Conservation (phyloP, 2,329 filamentous ascomycete species). For the Penicillium brasilianum region DNA sequence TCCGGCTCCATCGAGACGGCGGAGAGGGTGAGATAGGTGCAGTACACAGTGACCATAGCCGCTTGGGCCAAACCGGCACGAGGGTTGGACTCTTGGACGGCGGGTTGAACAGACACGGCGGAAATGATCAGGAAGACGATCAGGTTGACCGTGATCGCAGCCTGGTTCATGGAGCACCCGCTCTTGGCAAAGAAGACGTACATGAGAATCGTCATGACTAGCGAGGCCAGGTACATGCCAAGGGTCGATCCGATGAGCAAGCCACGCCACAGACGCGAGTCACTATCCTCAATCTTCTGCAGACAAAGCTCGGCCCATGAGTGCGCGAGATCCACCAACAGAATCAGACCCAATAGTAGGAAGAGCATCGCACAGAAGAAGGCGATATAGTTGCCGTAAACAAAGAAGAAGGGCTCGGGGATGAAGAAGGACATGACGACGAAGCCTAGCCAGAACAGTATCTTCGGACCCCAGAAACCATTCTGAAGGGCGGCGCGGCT, state of each 20-base stretch:
- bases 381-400: slow-evolving; percentile 94
- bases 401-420: slow-evolving; percentile 89
- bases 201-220: slow-evolving; percentile 95
- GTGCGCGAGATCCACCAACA: slow-evolving; percentile 93
- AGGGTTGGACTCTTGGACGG: slow-evolving; percentile 87
- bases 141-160: slow-evolving; percentile 91
- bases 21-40: slow-evolving; percentile 97
- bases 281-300: slow-evolving; percentile 86
- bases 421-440: slow-evolving; percentile 95
- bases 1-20: slow-evolving; percentile 99
- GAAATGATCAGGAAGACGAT: slow-evolving; percentile 81
- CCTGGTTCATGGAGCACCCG: slow-evolving; percentile 93
- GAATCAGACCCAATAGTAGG: slow-evolving; percentile 85
- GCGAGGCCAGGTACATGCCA: slow-evolving; percentile 87
- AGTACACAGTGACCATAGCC: slow-evolving; percentile 96
- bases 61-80: slow-evolving; percentile 96
- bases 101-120: slow-evolving; percentile 84
- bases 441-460: slow-evolving; percentile 84
- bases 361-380: slow-evolving; percentile 90
- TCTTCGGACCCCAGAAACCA: slow-evolving; percentile 98
- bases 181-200: slow-evolving; percentile 90
- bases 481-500: slow-evolving; percentile 89
- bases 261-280: slow-evolving; percentile 82
- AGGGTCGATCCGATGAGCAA: slow-evolving; percentile 90
- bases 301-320: slow-evolving; percentile 97